A percentile compares a stretch with the other conserved stretches of the same genome.
These are phyloP conservation scores for Purshia tridentata DNA, from an alignment of 306 rosid genomes.

Conservation along the genomic window DNA sequence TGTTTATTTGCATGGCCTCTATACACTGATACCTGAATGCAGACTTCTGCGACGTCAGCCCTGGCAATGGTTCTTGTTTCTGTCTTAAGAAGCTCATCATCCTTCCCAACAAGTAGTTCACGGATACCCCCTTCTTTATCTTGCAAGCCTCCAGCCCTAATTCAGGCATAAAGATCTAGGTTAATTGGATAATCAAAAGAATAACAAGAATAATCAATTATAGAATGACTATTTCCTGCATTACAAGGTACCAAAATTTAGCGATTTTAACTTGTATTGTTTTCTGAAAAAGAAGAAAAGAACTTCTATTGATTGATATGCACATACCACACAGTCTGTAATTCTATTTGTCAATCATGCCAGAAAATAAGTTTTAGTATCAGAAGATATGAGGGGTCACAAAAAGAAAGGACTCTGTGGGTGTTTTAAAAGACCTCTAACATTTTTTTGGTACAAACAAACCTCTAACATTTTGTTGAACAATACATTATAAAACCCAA, in stretches of 20 bases:
- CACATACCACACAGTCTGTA: not conserved
- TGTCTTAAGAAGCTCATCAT: conserved; percentile 85
- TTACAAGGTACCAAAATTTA: not conserved
- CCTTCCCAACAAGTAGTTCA: conserved; percentile 79
- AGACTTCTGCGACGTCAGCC: conserved; percentile 88
- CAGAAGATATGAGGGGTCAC: not conserved
- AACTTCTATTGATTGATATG: not conserved
- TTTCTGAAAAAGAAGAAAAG: too few species aligned
- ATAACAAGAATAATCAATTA: not conserved
- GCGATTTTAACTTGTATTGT: not conserved
- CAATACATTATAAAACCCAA: not conserved
- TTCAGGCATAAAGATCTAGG: conserved; percentile 9
- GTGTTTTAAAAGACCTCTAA: not conserved
- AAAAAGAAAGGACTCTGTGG: not conserved
- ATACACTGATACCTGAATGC: conserved; percentile 72
- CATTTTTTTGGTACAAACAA: too few species aligned
- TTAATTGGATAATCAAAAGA: not conserved
- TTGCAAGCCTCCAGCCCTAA: conserved; percentile 91
- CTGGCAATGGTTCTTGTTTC: conserved; percentile 80
- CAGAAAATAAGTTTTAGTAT: not conserved
- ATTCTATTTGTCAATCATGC: not conserved
- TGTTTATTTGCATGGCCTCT: not conserved
- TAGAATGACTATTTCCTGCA: not conserved
- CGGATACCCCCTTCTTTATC: conserved; percentile 85
- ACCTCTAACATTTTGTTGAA: not conserved